Conservation (phyloP, 345 rosid genomes). For the Diplotaxis tenuifolia region DNA sequence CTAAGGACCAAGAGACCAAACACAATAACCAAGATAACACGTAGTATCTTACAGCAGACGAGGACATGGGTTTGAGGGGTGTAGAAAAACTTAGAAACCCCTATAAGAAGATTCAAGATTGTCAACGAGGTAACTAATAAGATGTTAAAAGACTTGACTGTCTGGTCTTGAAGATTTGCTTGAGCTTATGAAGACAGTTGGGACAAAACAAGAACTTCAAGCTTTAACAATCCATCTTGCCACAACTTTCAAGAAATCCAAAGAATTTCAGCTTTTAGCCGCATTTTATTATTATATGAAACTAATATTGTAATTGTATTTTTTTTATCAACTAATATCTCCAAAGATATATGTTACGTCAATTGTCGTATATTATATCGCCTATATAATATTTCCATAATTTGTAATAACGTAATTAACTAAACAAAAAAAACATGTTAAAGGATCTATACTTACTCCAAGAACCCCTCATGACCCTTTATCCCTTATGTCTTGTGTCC, state of each 20-base stretch:
- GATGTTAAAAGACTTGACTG: neutral
- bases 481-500: too few species aligned
- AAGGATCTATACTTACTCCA: too few species aligned
- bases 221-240: constrained; percentile 18
- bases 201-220: constrained; percentile 27
- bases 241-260: constrained; percentile 18
- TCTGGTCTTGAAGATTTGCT: neutral
- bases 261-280: neutral
- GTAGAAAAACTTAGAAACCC: neutral
- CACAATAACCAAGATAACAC: constrained; percentile 8
- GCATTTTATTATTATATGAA: neutral
- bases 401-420: too few species aligned
- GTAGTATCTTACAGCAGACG: constrained; percentile 31
- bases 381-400: too few species aligned
- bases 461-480: too few species aligned
- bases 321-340: too few species aligned
- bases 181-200: neutral
- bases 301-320: too few species aligned
- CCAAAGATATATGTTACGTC: too few species aligned
- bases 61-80: constrained; percentile 22
- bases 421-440: too few species aligned
- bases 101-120: constrained; percentile 15
- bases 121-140: neutral
- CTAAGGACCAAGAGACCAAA: constrained; percentile 9
- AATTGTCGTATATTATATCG: too few species aligned